Evolutionary conservation across 176 grass and related monocot species (phyloP).

Genomic region (Zoysia japonica): DNA sequence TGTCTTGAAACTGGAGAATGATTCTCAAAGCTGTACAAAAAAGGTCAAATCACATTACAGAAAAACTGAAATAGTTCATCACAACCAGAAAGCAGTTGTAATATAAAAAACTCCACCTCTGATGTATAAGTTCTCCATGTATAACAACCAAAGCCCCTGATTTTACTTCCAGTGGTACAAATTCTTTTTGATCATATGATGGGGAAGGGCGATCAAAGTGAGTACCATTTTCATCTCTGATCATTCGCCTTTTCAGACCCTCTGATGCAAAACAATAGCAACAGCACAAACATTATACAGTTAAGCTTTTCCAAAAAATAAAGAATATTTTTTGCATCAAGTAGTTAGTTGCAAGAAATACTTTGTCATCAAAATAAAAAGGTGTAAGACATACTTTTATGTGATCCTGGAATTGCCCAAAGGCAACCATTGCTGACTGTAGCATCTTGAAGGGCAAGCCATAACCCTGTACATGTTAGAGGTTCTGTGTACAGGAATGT

Average conservation of each 20-base stretch:
- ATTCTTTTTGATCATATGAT: conserved; percentile 68
- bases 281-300: not conserved
- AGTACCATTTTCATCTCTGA: conserved; percentile 80
- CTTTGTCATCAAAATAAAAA: conserved; percentile 23
- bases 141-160: conserved; percentile 83
- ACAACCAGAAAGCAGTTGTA: not conserved
- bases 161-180: conserved; percentile 87
- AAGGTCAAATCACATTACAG: conserved; percentile 22
- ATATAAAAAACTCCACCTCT: conserved; percentile 59
- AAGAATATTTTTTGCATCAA: not conserved
- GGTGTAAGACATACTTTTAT: conserved; percentile 60
- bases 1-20: conserved; percentile 79
- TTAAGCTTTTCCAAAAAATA: not conserved
- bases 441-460: conserved; percentile 95
- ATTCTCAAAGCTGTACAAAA: conserved; percentile 77
- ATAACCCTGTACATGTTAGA: conserved; percentile 78
- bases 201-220: conserved; percentile 72
- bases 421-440: conserved; percentile 75
- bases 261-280: conserved; percentile 39
- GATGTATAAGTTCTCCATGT: conserved; percentile 93
- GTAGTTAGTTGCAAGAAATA: conserved; percentile 30
- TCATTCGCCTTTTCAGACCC: conserved; percentile 77
- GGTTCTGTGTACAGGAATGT: conserved; percentile 89
- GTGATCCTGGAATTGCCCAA: conserved; percentile 83
- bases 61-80: conserved; percentile 27